These are phyloP conservation scores for Mycena rosella DNA, from an alignment of 768 basidiomycete genomes.

Conservation along the genomic window DNA sequence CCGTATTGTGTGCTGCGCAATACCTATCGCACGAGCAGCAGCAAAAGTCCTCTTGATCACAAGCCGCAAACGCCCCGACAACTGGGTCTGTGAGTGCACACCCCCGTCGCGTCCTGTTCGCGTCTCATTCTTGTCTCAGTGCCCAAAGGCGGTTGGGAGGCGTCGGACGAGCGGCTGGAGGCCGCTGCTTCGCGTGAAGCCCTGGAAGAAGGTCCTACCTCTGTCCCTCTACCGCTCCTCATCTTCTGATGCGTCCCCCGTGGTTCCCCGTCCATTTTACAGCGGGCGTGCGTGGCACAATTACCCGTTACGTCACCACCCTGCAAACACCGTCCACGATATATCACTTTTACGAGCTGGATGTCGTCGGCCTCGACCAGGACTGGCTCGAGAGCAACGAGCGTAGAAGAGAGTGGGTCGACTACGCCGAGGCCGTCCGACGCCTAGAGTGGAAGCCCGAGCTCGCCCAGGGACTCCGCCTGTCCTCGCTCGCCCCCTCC, in stretches of 20 bases:
- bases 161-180: slow-evolving; percentile 83
- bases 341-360: slow-evolving; percentile 93
- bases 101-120: slow-evolving; percentile 28
- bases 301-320: slow-evolving; percentile 88
- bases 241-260: slow-evolving; percentile 72
- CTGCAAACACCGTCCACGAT: slow-evolving; percentile 83
- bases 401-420: slow-evolving; percentile 89
- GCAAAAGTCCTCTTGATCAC: slow-evolving; percentile 88
- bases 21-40: slow-evolving; percentile 80
- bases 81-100: slow-evolving; percentile 87
- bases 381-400: slow-evolving; percentile 88
- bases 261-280: slow-evolving; percentile 51
- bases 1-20: slow-evolving; percentile 92
- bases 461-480: slow-evolving; percentile 78
- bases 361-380: slow-evolving; percentile 79
- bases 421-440: slow-evolving; percentile 82
- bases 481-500: slow-evolving; percentile 76
- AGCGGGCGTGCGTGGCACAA: slow-evolving; percentile 91
- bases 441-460: slow-evolving; percentile 90
- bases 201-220: slow-evolving; percentile 95
- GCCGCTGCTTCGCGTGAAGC: slow-evolving; percentile 93
- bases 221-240: slow-evolving; percentile 81
- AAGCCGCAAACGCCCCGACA: slow-evolving; percentile 82
- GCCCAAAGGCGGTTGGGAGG: slow-evolving; percentile 95
- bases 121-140: slow-evolving; percentile 52